A percentile compares a stretch with the other conserved stretches of the same genome.
phyloP scores from a whole-genome alignment of 805 yeast species.

The Nakazawaea molendinolei region DNA sequence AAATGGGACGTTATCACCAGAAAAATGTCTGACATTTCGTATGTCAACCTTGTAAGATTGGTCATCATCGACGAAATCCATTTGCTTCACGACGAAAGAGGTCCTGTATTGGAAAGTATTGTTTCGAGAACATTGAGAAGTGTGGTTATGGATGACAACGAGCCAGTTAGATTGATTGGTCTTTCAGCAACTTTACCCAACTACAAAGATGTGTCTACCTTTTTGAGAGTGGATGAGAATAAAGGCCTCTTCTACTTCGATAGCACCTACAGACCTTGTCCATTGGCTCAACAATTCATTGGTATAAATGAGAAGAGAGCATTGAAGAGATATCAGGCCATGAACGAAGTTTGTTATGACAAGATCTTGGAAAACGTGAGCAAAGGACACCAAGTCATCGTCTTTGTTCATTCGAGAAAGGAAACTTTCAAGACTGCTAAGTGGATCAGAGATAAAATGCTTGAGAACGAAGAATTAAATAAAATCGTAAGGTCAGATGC shows the following conservation, averaged over 20 bases:
- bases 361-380: slow-evolving; percentile 52
- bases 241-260: slow-evolving; percentile 77
- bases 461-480: slow-evolving; percentile 45
- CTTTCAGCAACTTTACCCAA: slow-evolving; percentile 92
- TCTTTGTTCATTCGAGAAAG: slow-evolving; percentile 91
- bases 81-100: slow-evolving; percentile 87
- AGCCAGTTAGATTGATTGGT: slow-evolving; percentile 65
- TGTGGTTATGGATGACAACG: slow-evolving; percentile 34
- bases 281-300: slow-evolving; percentile 79
- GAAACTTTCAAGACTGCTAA: slow-evolving; percentile 84
- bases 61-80: slow-evolving; percentile 90
- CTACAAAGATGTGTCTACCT: slow-evolving; percentile 77
- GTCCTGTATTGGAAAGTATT: slow-evolving; percentile 87
- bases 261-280: slow-evolving; percentile 84
- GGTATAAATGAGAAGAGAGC: slow-evolving; percentile 85
- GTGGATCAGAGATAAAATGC: slow-evolving; percentile 56
- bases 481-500: slow-evolving; percentile 37
- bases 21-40: slow-evolving; percentile 62
- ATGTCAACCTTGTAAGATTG: slow-evolving; percentile 57
- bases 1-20: slow-evolving; percentile 96
- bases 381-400: slow-evolving; percentile 71
- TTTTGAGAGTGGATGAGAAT: slow-evolving; percentile 55
- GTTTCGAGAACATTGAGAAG: slow-evolving; percentile 66
- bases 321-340: slow-evolving; percentile 67
- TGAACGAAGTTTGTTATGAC: slow-evolving; percentile 88